phyloP scores from a whole-genome alignment of 768 basidiomycete genomes.

The Rhodotorula taiwanensis region DNA sequence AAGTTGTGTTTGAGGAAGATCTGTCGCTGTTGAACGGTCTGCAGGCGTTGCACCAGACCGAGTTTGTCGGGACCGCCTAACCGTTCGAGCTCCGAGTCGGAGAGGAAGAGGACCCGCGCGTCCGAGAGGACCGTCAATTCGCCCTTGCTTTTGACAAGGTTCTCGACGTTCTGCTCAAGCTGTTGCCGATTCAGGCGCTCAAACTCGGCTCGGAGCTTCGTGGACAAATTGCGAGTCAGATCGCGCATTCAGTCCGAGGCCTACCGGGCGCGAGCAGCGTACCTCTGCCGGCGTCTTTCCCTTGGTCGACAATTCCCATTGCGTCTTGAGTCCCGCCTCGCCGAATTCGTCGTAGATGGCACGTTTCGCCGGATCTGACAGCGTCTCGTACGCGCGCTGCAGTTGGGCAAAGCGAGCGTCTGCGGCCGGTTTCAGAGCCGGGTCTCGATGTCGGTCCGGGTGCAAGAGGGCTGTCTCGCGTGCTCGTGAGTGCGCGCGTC shows the following conservation, averaged over 20 bases:
- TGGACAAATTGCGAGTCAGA: neutral
- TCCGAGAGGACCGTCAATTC: slow-evolving; percentile 32
- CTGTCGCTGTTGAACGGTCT: slow-evolving; percentile 31
- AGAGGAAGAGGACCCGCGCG: slow-evolving; percentile 22
- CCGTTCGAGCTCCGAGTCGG: slow-evolving; percentile 15
- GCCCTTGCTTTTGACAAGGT: slow-evolving; percentile 34
- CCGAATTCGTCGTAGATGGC: slow-evolving; percentile 72
- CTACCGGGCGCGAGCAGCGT: neutral
- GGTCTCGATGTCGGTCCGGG: slow-evolving; percentile 71
- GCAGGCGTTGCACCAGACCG: slow-evolving; percentile 3
- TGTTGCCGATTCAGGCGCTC: slow-evolving; percentile 31
- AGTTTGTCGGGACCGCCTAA: slow-evolving; percentile 11
- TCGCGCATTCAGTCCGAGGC: neutral
- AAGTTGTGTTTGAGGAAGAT: slow-evolving; percentile 46
- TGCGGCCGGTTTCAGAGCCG: slow-evolving; percentile 55
- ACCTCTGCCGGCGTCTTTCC: slow-evolving; percentile 45
- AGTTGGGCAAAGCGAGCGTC: slow-evolving; percentile 64
- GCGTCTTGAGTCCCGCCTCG: slow-evolving; percentile 47
- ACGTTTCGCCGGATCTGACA: slow-evolving; percentile 56
- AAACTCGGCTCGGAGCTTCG: slow-evolving; percentile 38
- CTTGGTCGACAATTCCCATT: slow-evolving; percentile 45
- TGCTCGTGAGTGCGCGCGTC: neutral
- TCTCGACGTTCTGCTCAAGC: slow-evolving; percentile 35
- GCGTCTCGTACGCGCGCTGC: slow-evolving; percentile 75
- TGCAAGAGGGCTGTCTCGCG: slow-evolving; percentile 57